These are phyloP conservation scores for Purpureocillium takamizusanense DNA, from an alignment of 2,329 filamentous ascomycete species.

Conservation along the genomic window DNA sequence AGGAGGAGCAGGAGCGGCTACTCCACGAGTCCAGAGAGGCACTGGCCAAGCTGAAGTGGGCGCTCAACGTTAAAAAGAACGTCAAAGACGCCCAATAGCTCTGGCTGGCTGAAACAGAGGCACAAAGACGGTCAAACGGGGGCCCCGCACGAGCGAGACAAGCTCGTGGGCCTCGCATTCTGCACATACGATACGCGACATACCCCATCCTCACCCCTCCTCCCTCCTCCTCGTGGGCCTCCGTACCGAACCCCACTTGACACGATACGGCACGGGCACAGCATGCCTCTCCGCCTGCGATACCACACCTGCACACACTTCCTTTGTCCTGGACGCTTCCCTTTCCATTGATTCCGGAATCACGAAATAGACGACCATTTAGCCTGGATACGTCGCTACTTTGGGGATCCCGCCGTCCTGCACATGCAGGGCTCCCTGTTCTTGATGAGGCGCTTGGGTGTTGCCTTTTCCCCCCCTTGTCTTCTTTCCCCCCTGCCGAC, in stretches of 20 bases:
- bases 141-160: too few species aligned
- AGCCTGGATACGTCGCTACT: not conserved
- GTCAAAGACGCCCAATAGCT: conserved; percentile 44
- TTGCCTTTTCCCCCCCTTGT: not conserved
- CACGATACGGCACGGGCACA: too few species aligned
- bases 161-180: too few species aligned
- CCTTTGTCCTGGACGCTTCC: not conserved
- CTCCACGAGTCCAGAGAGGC: conserved; percentile 50
- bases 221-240: too few species aligned
- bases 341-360: not conserved
- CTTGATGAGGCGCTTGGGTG: not conserved
- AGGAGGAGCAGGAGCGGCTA: conserved; percentile 50
- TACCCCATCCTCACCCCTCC: too few species aligned
- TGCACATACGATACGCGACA: too few species aligned
- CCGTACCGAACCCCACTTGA: too few species aligned
- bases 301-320: not conserved
- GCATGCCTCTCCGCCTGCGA: not conserved
- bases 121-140: too few species aligned
- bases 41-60: conserved; percentile 65
- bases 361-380: not conserved
- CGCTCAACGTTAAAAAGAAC: conserved; percentile 57
- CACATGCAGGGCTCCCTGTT: not conserved
- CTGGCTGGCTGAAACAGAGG: not conserved
- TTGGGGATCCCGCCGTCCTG: not conserved
- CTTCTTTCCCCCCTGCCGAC: not conserved